Evolutionary conservation across 2,329 filamentous ascomycete species (phyloP).

Genomic region (Teratosphaeria nubilosa): DNA sequence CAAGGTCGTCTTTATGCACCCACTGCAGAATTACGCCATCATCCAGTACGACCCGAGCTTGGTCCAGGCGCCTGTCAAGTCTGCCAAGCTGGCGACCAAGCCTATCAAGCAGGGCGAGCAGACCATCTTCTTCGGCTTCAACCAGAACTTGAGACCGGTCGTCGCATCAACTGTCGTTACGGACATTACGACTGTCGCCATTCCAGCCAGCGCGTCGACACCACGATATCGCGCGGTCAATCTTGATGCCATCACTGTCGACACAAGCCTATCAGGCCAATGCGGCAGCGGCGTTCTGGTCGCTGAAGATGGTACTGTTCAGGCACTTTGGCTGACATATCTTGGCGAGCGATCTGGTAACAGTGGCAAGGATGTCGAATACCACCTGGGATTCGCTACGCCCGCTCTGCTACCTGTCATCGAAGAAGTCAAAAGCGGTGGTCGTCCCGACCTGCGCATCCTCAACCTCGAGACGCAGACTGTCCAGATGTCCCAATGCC

Average conservation of each 20-base stretch:
- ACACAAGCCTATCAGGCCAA: constrained; percentile 81
- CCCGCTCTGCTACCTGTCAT: constrained; percentile 84
- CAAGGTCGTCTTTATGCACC: constrained; percentile 92
- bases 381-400: constrained; percentile 85
- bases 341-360: constrained; percentile 75
- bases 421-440: constrained; percentile 69
- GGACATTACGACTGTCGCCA: constrained; percentile 92
- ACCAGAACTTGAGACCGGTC: constrained; percentile 86
- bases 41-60: constrained; percentile 88
- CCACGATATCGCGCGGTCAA: constrained; percentile 92
- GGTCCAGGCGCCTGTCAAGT: constrained; percentile 88
- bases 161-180: constrained; percentile 91
- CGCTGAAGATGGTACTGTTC: constrained; percentile 79
- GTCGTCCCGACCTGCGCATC: constrained; percentile 74
- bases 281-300: constrained; percentile 92
- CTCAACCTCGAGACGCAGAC: constrained; percentile 89
- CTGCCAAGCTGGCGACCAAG: constrained; percentile 69
- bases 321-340: constrained; percentile 94
- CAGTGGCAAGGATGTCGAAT: constrained; percentile 83
- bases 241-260: constrained; percentile 91
- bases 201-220: constrained; percentile 84
- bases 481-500: constrained; percentile 92
- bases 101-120: constrained; percentile 86
- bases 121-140: constrained; percentile 97
- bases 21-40: constrained; percentile 91